These are phyloP conservation scores for Fusarium equiseti DNA, from an alignment of 2,329 filamentous ascomycete genomes.

Conservation along the genomic window DNA sequence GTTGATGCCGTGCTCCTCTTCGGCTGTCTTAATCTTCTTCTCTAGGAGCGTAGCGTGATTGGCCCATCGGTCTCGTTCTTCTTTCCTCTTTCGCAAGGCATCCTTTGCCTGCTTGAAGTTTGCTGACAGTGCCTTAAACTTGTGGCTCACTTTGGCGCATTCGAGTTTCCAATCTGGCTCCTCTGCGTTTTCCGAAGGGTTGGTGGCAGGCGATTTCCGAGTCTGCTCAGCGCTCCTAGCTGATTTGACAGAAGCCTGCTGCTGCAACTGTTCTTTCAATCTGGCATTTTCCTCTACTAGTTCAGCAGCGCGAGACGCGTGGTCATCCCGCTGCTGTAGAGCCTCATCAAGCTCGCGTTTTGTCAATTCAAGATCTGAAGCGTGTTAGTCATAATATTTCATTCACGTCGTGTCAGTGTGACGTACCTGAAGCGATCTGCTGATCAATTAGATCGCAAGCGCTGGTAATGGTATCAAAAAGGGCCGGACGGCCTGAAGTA, in stretches of 20 bases:
- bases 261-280: constrained; percentile 34
- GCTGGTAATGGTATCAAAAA: constrained; percentile 56
- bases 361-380: constrained; percentile 55
- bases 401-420: constrained; percentile 4
- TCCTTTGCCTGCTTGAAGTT: constrained; percentile 58
- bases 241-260: constrained; percentile 13
- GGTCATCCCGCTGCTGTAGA: constrained; percentile 36
- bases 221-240: neutral
- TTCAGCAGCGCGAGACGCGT: constrained; percentile 14
- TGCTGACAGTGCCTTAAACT: constrained; percentile 56
- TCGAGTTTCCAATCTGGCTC: constrained; percentile 49
- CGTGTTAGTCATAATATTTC: constrained; percentile 28
- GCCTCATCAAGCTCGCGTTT: constrained; percentile 53
- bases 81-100: constrained; percentile 56
- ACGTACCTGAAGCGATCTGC: constrained; percentile 54
- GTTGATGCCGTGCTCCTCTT: constrained; percentile 53
- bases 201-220: constrained; percentile 3
- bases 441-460: constrained; percentile 57
- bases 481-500: constrained; percentile 53
- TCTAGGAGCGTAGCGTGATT: constrained; percentile 59
- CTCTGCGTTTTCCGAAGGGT: neutral
- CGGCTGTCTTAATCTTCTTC: constrained; percentile 58
- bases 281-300: constrained; percentile 39
- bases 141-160: constrained; percentile 55
- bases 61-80: constrained; percentile 60